Base-by-base conservation (phyloP, 768 basidiomycete genomes). In the Pleurotus giganteus region DNA sequence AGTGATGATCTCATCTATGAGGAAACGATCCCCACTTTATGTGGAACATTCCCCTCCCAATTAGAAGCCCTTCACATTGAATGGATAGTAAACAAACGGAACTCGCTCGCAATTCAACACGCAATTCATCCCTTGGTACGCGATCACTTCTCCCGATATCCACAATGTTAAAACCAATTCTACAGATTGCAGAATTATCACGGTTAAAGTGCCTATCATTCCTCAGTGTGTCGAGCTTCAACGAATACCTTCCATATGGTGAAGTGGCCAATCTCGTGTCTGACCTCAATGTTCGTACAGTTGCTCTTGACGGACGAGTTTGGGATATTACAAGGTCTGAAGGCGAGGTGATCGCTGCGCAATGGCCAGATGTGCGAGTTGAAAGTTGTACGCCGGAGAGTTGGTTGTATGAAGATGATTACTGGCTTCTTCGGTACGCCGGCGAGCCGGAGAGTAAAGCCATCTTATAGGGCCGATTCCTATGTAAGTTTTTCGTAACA, bases 371-470 rank as follows among this genome's bases (percentile, higher is more conserved):
- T 28, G 0, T 15, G 4, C 23, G 17, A 51, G 32, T 51, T 4
- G 49, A 51, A 51, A 51, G 49, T 26, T 37, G 49, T 26, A 19
- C 17, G 4, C 31, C 19, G 15, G 49, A 37, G 13, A 34, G 17
- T 28, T 24, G 31, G 49, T 37, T 21, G 3, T 3, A n/a, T 24
- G 31, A 34, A 32, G 49, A 51, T 37, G 15, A 51, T 21, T 51
- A 51, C 24, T 51, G 49, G 49, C 23, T 51, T n/a, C 32, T 51
- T 23, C n/a, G 49, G 19, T 51, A 51, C 37, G 49, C 49, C 17
- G 49, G 49, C 32, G 31, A 51, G 34, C 34, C 49, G 3, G 12
- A 11, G 19, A 24, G 5, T 17, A 51, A 51, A 17, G 17, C n/a
- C 17, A 13, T 6, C 46, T 15, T 17, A 29, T 28, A n/a, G n/a